A percentile compares a stretch with the other conserved stretches of the same genome.
phyloP scores from a whole-genome alignment of 1,284 basidiomycete genomes.

The Vanrija sp. region DNA sequence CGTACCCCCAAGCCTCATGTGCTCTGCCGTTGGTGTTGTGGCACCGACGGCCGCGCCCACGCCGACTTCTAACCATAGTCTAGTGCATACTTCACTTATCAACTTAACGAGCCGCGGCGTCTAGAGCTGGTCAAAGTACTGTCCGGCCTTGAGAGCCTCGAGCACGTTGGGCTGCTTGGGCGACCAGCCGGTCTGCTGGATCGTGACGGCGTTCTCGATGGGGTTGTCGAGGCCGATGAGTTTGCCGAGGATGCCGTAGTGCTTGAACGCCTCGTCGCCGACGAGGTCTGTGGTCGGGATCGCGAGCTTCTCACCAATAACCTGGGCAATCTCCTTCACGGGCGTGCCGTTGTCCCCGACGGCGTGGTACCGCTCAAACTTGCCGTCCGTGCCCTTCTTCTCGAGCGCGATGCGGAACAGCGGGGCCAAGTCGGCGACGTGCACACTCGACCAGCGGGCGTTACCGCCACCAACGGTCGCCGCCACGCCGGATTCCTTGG shows the following conservation, averaged over 20 bases:
- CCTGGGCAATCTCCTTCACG: constrained; percentile 14
- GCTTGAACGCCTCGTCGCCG: constrained; percentile 10
- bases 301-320: constrained; percentile 18
- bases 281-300: constrained; percentile 10
- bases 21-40: too few species aligned
- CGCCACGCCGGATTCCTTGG: constrained; percentile 16
- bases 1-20: too few species aligned
- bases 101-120: too few species aligned
- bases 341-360: constrained; percentile 16
- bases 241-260: constrained; percentile 19
- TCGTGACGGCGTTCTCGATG: neutral
- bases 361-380: constrained; percentile 17
- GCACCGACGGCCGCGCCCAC: too few species aligned
- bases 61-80: too few species aligned
- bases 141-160: neutral
- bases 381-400: constrained; percentile 6
- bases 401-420: neutral
- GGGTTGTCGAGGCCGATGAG: neutral
- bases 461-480: constrained; percentile 20
- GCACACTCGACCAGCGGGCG: neutral
- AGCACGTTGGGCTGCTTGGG: neutral
- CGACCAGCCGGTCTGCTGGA: neutral
- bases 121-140: neutral
- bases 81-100: too few species aligned
- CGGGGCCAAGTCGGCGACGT: neutral